Evolutionary conservation across 2,329 filamentous ascomycete genomes (phyloP).

Genomic region (Davidsoniella eucalypti): DNA sequence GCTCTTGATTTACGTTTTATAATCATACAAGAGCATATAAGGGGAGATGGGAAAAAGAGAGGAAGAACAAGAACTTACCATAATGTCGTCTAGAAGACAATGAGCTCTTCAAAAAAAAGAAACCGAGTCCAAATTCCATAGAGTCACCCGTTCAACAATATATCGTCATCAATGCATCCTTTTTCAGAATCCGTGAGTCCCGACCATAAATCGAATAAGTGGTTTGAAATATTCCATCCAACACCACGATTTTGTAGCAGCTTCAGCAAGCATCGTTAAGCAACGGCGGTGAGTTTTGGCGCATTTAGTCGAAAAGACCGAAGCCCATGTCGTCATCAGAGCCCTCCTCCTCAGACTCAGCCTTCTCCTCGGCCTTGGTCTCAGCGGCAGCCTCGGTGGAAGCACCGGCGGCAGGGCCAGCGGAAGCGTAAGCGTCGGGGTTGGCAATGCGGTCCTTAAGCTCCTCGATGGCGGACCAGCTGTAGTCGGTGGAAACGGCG

Average conservation of each 20-base stretch:
- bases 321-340: conserved; percentile 26
- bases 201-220: conserved; percentile 13
- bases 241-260: conserved; percentile 39
- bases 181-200: conserved; percentile 3
- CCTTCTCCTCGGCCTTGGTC: conserved; percentile 46
- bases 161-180: not conserved
- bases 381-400: conserved; percentile 32
- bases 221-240: conserved; percentile 57
- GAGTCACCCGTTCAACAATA: not conserved
- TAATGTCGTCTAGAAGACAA: conserved; percentile 14
- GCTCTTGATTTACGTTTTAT: conserved; percentile 39
- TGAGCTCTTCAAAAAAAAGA: conserved; percentile 6
- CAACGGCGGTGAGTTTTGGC: not conserved
- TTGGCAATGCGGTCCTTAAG: conserved; percentile 99
- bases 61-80: conserved; percentile 25
- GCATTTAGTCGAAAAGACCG: conserved; percentile 54
- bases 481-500: conserved; percentile 77
- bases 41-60: conserved; percentile 12
- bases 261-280: not conserved
- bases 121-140: conserved; percentile 6
- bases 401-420: conserved; percentile 54
- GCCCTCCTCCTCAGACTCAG: conserved; percentile 51
- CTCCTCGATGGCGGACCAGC: conserved; percentile 89
- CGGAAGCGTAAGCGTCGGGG: conserved; percentile 84
- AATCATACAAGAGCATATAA: conserved; percentile 33